Conservation (phyloP, 1,139 yeast species). For the Zygosaccharomyces pseudobailii region DNA sequence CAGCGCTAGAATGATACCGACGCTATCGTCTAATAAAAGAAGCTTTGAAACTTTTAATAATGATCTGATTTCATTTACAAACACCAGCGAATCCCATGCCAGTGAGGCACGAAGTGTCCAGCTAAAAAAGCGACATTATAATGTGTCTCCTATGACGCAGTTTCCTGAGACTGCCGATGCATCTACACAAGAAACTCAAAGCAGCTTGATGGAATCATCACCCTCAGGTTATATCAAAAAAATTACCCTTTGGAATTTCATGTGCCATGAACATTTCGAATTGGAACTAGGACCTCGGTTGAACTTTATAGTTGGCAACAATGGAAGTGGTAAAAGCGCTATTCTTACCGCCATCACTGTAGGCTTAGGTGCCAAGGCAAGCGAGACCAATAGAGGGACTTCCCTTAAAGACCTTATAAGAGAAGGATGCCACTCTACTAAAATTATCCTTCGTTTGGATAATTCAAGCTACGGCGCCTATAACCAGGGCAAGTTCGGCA, state of each 20-base stretch:
- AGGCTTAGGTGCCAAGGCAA: conserved; percentile 91
- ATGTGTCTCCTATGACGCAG: conserved; percentile 32
- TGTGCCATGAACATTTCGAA: conserved; percentile 81
- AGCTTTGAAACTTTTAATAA: conserved; percentile 13
- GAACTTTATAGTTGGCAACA: conserved; percentile 88
- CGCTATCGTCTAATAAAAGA: conserved; percentile 10
- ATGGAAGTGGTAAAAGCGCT: conserved; percentile 96
- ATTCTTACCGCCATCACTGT: conserved; percentile 85
- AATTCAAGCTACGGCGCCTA: conserved; percentile 66
- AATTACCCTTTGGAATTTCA: conserved; percentile 60
- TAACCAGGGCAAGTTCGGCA: conserved; percentile 61
- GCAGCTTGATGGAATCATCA: conserved; percentile 9
- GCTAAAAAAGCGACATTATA: conserved; percentile 18
- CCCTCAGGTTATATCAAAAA: conserved; percentile 44
- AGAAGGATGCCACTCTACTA: conserved; percentile 67
- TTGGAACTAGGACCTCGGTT: conserved; percentile 75
- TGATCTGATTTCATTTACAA: conserved; percentile 16
- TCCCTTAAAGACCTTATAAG: conserved; percentile 66
- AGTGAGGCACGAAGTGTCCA: conserved; percentile 6
- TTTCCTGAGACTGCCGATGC: conserved; percentile 8
- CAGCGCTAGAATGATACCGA: not conserved
- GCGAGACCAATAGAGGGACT: conserved; percentile 82
- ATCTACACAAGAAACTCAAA: conserved; percentile 6
- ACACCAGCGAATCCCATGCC: conserved; percentile 8
- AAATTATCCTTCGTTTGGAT: conserved; percentile 53